Conservation (phyloP, 2,329 filamentous ascomycete genomes). For the Cladosporium sp. region DNA sequence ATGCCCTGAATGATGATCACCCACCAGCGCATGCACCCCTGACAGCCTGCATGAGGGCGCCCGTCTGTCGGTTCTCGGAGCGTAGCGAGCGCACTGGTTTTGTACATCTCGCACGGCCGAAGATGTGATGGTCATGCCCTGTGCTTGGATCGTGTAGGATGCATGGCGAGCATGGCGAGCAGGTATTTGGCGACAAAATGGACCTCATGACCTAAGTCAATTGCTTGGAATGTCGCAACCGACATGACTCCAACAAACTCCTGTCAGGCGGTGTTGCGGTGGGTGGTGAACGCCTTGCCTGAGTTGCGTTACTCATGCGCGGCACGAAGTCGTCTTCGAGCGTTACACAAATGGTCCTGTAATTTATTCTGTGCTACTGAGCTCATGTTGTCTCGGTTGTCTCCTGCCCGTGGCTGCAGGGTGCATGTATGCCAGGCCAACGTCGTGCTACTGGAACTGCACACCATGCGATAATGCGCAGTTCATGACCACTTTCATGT, state of each 20-base stretch:
- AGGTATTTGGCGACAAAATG: background rate
- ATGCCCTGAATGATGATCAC: slow-evolving; percentile 7
- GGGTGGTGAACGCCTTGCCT: no score
- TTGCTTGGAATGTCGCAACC: no score
- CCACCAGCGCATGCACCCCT: slow-evolving; percentile 11
- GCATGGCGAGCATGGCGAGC: background rate
- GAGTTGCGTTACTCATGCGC: no score
- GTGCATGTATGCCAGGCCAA: no score
- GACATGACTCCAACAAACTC: no score
- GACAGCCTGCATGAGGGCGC: slow-evolving; percentile 11
- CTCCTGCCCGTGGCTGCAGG: no score
- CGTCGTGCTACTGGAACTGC: no score
- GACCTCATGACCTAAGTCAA: no score
- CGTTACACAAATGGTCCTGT: slow-evolving; percentile 2
- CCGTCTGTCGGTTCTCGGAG: slow-evolving; percentile 9
- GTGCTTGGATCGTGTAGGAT: background rate
- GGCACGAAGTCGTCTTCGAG: background rate
- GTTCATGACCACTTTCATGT: no score
- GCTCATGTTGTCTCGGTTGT: background rate
- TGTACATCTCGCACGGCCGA: background rate
- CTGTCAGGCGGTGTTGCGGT: no score
- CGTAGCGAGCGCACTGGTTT: background rate
- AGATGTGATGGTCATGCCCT: background rate
- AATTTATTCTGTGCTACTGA: slow-evolving; percentile 1
- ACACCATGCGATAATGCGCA: no score